Evolutionary conservation across 331 rosid genomes (phyloP).

Genomic region (Acacia pycnantha): DNA sequence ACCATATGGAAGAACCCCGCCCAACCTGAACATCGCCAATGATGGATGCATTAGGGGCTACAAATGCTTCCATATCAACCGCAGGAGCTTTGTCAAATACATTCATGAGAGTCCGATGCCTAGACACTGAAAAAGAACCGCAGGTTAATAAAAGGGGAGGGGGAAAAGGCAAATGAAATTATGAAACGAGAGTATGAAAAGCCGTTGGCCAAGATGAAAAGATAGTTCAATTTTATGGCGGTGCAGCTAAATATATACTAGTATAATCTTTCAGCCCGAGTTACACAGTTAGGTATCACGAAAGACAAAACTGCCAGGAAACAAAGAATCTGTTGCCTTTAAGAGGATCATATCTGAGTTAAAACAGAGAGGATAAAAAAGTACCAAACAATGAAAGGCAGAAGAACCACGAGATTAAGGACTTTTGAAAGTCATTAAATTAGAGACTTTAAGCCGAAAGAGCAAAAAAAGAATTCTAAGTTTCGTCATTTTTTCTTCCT

Average conservation of each 20-base stretch:
- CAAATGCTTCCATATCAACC: conserved; percentile 81
- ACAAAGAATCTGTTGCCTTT: not conserved
- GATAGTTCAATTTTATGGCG: not conserved
- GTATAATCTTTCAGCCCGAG: conserved; percentile 1
- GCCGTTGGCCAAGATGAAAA: not conserved
- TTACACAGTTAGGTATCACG: not conserved
- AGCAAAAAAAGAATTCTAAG: too few species aligned
- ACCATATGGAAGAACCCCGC: conserved; percentile 83
- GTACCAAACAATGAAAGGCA: not conserved
- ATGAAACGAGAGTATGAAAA: not conserved
- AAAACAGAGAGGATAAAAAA: not conserved
- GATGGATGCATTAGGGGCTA: conserved; percentile 89
- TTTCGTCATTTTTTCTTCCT: too few species aligned
- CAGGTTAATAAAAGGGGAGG: too few species aligned
- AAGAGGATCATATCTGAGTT: not conserved
- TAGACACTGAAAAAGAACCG: conserved; percentile 53
- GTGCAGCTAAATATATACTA: not conserved
- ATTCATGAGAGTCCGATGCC: conserved; percentile 96
- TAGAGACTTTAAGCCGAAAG: not conserved
- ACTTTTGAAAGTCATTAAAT: not conserved
- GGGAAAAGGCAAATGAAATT: not conserved
- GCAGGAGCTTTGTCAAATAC: conserved; percentile 68
- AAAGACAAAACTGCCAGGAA: not conserved
- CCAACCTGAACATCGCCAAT: conserved; percentile 82
- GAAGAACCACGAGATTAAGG: too few species aligned